Conservation (phyloP, 2,329 filamentous ascomycete species). For the Hypoxylon sp. region DNA sequence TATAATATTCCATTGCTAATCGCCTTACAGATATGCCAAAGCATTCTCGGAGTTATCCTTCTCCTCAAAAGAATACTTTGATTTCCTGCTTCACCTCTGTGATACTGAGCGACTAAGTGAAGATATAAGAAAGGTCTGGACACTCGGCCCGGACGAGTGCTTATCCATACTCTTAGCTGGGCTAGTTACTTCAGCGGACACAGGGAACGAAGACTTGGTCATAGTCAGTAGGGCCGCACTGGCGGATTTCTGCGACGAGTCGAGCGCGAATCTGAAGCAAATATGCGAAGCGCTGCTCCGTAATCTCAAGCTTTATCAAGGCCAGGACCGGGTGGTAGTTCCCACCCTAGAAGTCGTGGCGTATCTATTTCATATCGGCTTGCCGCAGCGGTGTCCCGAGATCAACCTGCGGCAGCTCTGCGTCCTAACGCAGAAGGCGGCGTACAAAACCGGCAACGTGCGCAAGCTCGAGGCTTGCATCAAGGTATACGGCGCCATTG, state of each 20-base stretch:
- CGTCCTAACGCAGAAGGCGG: constrained; percentile 78
- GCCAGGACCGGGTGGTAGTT: constrained; percentile 77
- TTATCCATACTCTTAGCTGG: constrained; percentile 72
- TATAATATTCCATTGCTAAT: constrained; percentile 40
- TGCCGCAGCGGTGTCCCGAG: constrained; percentile 57
- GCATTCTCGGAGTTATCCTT: constrained; percentile 59
- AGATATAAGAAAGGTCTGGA: constrained; percentile 54
- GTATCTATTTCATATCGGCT: constrained; percentile 77
- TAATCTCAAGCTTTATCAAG: constrained; percentile 66
- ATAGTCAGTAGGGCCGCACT: constrained; percentile 76
- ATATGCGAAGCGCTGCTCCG: constrained; percentile 65
- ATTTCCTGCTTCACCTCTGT: constrained; percentile 63
- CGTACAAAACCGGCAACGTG: constrained; percentile 86
- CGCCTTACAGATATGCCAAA: constrained; percentile 50
- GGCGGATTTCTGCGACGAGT: constrained; percentile 63
- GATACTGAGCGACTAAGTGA: constrained; percentile 54
- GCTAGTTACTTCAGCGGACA: constrained; percentile 78
- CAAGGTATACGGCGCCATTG: constrained; percentile 81
- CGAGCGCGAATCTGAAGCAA: constrained; percentile 56
- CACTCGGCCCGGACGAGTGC: constrained; percentile 55
- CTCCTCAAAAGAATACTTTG: constrained; percentile 72
- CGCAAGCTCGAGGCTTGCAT: constrained; percentile 84
- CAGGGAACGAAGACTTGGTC: constrained; percentile 81
- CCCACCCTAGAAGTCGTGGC: constrained; percentile 82
- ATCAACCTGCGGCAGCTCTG: constrained; percentile 71